Base-by-base conservation (phyloP, 495 filamentous ascomycete species). In the Neurospora sp. region DNA sequence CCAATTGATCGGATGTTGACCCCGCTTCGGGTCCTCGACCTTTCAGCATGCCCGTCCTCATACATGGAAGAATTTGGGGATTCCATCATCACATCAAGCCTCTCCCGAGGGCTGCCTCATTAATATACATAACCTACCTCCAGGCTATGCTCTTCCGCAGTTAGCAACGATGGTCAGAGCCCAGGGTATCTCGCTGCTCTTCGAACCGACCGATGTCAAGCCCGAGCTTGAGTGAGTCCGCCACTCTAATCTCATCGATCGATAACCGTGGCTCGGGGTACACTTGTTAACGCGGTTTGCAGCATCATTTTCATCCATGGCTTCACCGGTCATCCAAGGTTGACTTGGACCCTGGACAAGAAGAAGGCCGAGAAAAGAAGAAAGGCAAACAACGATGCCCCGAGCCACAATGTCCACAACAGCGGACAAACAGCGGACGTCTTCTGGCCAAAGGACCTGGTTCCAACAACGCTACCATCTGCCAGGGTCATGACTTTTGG, bases 281-380 rank as follows among this genome's bases (percentile, higher is more conserved):
- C 23, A 60, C 4, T 60, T 14, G 11, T 14, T 60, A 60, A 31
- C 49, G 5, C 23, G 2, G 20, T 23, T 60, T 27, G 5, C 72
- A 77, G 74, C 66, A 77, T 79, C 69, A 70, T 79, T 41, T 79
- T 79, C 38, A 71, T 79, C 39, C 78, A 78, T 74, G 78, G 78
- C 9, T 71, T 78, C 16, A 76, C 71, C 23, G 78, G 78, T 27
- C 42, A 78, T 70, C 75, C 75, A 20, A 73, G 78, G 14, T 74
- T 35, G 20, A 79, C 78, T 6, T 79, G 77, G 77, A 74, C 77
- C 37, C 10, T 60, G 5, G 49, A 60, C 11, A 27, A 60, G 20
- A 60, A 31, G 20, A 60, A 60, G 49, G 49, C 23, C 11, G 49
- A 60, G 49, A 27, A 23, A 7, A 60, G 20, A 60, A 23, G 49